Evolutionary conservation across 2,329 filamentous ascomycete species (phyloP), one percentile per base, ranked within the genome.

Genomic region (Xylaria sp.): DNA sequence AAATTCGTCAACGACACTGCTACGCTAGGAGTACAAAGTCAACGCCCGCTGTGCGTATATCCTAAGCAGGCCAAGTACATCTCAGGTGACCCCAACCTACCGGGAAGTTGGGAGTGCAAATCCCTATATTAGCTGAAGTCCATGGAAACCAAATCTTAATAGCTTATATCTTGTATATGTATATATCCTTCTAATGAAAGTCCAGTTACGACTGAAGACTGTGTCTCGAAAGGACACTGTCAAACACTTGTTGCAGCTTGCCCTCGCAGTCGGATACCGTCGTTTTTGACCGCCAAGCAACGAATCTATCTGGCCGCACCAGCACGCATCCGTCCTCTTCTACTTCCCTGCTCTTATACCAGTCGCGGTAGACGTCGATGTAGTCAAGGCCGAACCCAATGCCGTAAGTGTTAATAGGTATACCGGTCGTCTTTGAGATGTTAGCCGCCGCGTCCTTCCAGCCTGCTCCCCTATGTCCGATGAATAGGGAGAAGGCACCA

Each of bases 331-430:
- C 87, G 65, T 84, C 82, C 67, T 89, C 88, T 22, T 83, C 81
- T 1, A 90, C 81, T 50, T 84, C 86, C 17, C 86, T 79, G 61
- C 80, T 76, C 53, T 78, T 76, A 11, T 79, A 81, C 88, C 88
- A 91, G 63, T 89, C 86, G 66, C 83, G 84, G 74, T 90, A 90
- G 0, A 87, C 80, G 73, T 90, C 89, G 73, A 89, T 84, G 68
- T 82, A 90, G 64, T 90, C 86, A 67, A 86, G 84, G 15, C 81
- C 78, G 77, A 82, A 87, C 0, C 89, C 88, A 68, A 90, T 86
- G 2, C 80, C 81, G 66, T 85, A 82, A 0, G 77, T 80, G 3
- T 79, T 80, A 33, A 90, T 79, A 7, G 79, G 75, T 0, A 90
- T 74, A 0, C 80, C 82, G 0, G 86, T 71, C 7, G 75, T 68